phyloP scores from a whole-genome alignment of 768 basidiomycete genomes.

The Saitozyma podzolica region DNA sequence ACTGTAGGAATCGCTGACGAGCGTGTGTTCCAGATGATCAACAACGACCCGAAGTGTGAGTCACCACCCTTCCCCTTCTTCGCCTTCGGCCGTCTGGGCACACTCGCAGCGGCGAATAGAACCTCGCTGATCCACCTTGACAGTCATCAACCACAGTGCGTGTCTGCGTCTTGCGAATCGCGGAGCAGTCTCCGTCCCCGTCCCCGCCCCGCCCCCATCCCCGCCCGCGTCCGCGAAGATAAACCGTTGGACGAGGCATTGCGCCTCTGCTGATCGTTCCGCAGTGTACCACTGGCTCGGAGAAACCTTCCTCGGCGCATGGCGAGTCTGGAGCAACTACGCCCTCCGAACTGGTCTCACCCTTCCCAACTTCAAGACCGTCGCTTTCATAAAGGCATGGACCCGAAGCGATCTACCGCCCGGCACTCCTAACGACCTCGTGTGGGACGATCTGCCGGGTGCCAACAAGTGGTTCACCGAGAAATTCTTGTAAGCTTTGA shows the following conservation, averaged over 20 bases:
- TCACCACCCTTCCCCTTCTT: neutral
- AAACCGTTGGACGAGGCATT: neutral
- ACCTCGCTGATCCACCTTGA: neutral
- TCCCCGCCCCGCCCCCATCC: no score
- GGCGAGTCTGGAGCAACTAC: constrained; percentile 29
- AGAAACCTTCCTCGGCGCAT: constrained; percentile 36
- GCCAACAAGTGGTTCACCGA: constrained; percentile 33
- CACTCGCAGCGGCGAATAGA: neutral
- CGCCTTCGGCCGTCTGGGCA: no score
- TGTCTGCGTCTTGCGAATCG: neutral
- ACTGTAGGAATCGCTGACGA: neutral
- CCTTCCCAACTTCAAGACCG: constrained; percentile 20
- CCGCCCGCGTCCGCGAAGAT: neutral
- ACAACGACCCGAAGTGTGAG: constrained; percentile 38
- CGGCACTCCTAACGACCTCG: constrained; percentile 2
- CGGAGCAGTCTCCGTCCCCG: no score
- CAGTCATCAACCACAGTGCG: constrained; percentile 31
- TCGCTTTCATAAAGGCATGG: constrained; percentile 22
- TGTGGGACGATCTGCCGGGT: constrained; percentile 30
- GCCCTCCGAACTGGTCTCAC: constrained; percentile 13
- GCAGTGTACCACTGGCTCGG: constrained; percentile 43
- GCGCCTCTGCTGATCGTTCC: neutral
- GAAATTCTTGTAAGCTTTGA: constrained; percentile 36
- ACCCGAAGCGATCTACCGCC: constrained; percentile 9
- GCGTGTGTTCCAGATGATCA: constrained; percentile 34